These are phyloP conservation scores for Paraphoma chrysanthemicola DNA, from an alignment of 2,329 filamentous ascomycete genomes.

Conservation along the genomic window DNA sequence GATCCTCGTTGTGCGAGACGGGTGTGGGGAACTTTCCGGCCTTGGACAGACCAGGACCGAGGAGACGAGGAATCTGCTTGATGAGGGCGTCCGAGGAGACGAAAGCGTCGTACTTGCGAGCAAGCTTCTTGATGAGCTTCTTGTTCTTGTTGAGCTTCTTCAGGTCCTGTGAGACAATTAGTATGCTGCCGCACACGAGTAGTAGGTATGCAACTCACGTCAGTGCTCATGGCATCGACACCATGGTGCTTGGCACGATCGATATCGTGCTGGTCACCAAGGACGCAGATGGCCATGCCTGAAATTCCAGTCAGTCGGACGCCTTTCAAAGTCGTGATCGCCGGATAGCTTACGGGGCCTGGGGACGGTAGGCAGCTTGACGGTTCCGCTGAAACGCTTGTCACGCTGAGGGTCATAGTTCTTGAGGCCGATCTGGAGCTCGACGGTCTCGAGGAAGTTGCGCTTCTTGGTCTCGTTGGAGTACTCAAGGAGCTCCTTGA, in stretches of 20 bases:
- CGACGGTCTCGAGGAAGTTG: slow-evolving; percentile 95
- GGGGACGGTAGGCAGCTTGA: slow-evolving; percentile 93
- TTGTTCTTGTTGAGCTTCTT: slow-evolving; percentile 99
- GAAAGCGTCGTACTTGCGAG: slow-evolving; percentile 99
- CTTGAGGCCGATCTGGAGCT: slow-evolving; percentile 63
- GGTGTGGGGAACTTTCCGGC: slow-evolving; percentile 99
- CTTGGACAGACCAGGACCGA: slow-evolving; percentile 71
- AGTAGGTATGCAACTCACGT: slow-evolving; percentile 50
- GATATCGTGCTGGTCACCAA: slow-evolving; percentile 97
- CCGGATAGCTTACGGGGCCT: slow-evolving; percentile 57
- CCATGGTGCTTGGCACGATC: slow-evolving; percentile 99
- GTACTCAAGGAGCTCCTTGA: slow-evolving; percentile 93
- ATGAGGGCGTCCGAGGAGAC: slow-evolving; percentile 95
- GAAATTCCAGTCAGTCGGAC: slow-evolving; percentile 9
- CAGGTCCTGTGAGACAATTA: slow-evolving; percentile 65
- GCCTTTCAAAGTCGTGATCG: not conserved
- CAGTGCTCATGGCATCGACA: slow-evolving; percentile 96
- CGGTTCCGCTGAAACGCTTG: slow-evolving; percentile 99
- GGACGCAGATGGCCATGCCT: slow-evolving; percentile 64
- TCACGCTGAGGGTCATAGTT: slow-evolving; percentile 89
- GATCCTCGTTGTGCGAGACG: slow-evolving; percentile 95
- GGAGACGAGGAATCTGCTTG: slow-evolving; percentile 99
- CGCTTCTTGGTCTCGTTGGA: slow-evolving; percentile 95
- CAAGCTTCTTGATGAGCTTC: slow-evolving; percentile 99
- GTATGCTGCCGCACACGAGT: not conserved